These are phyloP conservation scores for Lojkania enalia DNA, from an alignment of 2,329 filamentous ascomycete genomes.

Conservation along the genomic window DNA sequence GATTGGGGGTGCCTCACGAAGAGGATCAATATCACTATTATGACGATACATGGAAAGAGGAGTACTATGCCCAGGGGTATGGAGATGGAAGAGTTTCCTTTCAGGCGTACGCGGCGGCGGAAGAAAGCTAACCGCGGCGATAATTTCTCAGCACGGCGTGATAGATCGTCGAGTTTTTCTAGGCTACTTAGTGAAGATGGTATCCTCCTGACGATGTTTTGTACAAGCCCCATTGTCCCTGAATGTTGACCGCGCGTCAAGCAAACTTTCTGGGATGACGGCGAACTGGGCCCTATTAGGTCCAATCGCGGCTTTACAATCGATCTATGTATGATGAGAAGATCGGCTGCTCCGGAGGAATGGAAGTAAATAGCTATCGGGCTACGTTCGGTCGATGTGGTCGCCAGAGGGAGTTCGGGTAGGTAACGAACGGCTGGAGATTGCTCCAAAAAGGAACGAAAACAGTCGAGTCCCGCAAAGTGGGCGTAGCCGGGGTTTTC, in stretches of 20 bases:
- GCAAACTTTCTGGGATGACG: constrained; percentile 16
- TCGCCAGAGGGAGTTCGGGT: constrained; percentile 16
- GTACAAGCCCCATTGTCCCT: constrained; percentile 47
- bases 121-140: constrained; percentile 74
- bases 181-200: constrained; percentile 47
- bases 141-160: constrained; percentile 47
- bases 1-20: constrained; percentile 87
- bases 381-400: constrained; percentile 21
- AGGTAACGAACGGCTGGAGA: constrained; percentile 28
- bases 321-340: neutral
- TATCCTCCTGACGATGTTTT: constrained; percentile 50
- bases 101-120: constrained; percentile 80
- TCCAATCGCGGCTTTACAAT: constrained; percentile 14
- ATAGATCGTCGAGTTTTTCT: constrained; percentile 50
- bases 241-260: constrained; percentile 13
- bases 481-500: neutral
- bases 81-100: constrained; percentile 88
- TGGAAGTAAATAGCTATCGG: constrained; percentile 7
- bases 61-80: constrained; percentile 91
- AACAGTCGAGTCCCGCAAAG: neutral
- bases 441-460: constrained; percentile 14
- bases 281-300: constrained; percentile 19
- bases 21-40: constrained; percentile 86
- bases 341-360: neutral
- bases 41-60: constrained; percentile 86